These are phyloP conservation scores for Neoarthrinium moseri DNA, from an alignment of 2,329 filamentous ascomycete genomes.

Conservation along the genomic window DNA sequence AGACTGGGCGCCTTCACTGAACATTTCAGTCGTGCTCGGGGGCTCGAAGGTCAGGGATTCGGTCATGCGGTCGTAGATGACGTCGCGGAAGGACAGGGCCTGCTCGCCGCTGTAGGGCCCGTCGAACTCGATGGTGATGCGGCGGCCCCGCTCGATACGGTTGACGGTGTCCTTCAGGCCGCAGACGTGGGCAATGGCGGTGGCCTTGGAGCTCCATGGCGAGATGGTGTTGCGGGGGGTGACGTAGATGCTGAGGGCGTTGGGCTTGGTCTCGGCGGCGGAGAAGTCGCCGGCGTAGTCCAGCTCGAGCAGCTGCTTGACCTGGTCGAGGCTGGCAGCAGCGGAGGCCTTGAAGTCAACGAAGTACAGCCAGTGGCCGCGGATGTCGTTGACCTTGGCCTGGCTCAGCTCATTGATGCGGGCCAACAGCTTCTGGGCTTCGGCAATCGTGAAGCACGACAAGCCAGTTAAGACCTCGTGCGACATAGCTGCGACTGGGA, in stretches of 20 bases:
- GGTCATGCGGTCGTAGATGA: conserved; percentile 93
- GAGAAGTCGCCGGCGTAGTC: conserved; percentile 19
- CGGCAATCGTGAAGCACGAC: conserved; percentile 14
- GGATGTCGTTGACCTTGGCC: conserved; percentile 46
- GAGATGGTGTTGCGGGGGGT: conserved; percentile 82
- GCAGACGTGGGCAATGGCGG: conserved; percentile 89
- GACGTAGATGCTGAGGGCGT: conserved; percentile 65
- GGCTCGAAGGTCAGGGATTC: conserved; percentile 69
- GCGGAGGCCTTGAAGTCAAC: conserved; percentile 55
- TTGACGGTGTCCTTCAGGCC: conserved; percentile 68
- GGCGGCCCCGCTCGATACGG: conserved; percentile 84
- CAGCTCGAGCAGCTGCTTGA: conserved; percentile 44
- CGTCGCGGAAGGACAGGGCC: conserved; percentile 61
- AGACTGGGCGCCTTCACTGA: conserved; percentile 62
- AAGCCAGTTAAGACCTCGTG: conserved; percentile 13
- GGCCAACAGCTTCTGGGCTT: conserved; percentile 40
- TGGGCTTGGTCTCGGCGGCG: conserved; percentile 16
- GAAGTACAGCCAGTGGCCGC: conserved; percentile 64
- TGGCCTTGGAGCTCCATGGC: conserved; percentile 96
- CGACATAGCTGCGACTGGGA: conserved; percentile 9
- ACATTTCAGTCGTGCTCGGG: conserved; percentile 75
- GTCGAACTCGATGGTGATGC: conserved; percentile 67
- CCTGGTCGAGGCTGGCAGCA: conserved; percentile 37
- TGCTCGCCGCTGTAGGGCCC: conserved; percentile 45
- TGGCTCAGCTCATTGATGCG: conserved; percentile 37